Evolutionary conservation across 805 yeast genomes (phyloP).

Genomic region (Candida golubevii): DNA sequence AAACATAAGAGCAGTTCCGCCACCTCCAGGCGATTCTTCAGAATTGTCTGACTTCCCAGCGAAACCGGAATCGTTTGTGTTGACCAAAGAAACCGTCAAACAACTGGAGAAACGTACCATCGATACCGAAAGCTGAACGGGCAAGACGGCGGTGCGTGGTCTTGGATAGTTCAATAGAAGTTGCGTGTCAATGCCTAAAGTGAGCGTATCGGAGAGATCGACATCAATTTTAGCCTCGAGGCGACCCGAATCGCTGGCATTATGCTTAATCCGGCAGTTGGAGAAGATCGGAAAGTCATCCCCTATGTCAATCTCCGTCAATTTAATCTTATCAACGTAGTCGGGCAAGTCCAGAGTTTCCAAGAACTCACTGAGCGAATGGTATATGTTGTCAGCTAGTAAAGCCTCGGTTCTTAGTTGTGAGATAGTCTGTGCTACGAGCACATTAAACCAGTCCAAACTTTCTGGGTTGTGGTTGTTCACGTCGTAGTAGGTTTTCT

Average conservation of each 20-base stretch:
- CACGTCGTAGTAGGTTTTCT: conserved; percentile 90
- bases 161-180: conserved; percentile 77
- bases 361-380: conserved; percentile 67
- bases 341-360: conserved; percentile 66
- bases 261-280: conserved; percentile 76
- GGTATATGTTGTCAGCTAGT: conserved; percentile 76
- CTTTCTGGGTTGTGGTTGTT: conserved; percentile 85
- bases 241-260: conserved; percentile 48
- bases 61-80: conserved; percentile 25
- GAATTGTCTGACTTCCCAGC: conserved; percentile 1
- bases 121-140: conserved; percentile 79
- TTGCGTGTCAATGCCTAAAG: conserved; percentile 80
- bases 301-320: conserved; percentile 89
- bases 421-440: conserved; percentile 84
- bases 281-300: conserved; percentile 94
- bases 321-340: conserved; percentile 68
- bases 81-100: conserved; percentile 67
- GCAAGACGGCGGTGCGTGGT: conserved; percentile 80
- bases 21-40: conserved; percentile 2
- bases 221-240: conserved; percentile 88
- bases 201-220: conserved; percentile 79
- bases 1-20: conserved; percentile 74
- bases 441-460: conserved; percentile 93
- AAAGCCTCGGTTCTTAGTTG: conserved; percentile 89
- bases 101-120: conserved; percentile 90